Evolutionary conservation across 257 asterid genomes (phyloP).

Genomic region (Cordia subcordata): DNA sequence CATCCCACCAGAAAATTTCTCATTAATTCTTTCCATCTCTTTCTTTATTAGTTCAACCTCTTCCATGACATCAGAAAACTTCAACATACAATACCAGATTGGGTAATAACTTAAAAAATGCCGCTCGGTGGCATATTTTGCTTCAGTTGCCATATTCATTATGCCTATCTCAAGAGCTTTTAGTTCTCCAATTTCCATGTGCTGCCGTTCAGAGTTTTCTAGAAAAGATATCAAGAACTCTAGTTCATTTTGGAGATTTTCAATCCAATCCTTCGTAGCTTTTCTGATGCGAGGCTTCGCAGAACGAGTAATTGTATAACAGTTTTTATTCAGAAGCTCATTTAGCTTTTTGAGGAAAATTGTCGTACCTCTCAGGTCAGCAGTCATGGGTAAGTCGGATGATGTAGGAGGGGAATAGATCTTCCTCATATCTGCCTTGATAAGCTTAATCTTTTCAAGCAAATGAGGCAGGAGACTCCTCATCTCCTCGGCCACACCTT

Average conservation of each 20-base stretch:
- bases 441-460: background rate
- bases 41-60: background rate
- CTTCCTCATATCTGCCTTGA: constrained; percentile 2
- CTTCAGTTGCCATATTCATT: constrained; percentile 3
- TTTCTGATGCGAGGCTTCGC: background rate
- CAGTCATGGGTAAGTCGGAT: background rate
- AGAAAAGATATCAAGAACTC: constrained; percentile 2
- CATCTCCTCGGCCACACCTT: background rate
- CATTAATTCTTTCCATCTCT: background rate
- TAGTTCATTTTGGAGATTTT: constrained; percentile 1
- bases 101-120: background rate
- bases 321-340: constrained; percentile 2
- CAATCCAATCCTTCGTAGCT: background rate
- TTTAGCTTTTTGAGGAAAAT: background rate
- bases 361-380: constrained; percentile 1
- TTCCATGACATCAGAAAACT: constrained; percentile 2
- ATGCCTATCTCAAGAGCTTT: constrained; percentile 3
- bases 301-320: background rate
- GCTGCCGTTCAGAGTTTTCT: background rate
- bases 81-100: background rate
- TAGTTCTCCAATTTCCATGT: background rate
- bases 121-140: background rate
- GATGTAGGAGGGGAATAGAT: background rate
- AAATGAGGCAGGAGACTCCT: background rate
- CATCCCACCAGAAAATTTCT: background rate